Evolutionary conservation across 2,329 filamentous ascomycete genomes (phyloP).

Genomic region (Claviceps sp.): DNA sequence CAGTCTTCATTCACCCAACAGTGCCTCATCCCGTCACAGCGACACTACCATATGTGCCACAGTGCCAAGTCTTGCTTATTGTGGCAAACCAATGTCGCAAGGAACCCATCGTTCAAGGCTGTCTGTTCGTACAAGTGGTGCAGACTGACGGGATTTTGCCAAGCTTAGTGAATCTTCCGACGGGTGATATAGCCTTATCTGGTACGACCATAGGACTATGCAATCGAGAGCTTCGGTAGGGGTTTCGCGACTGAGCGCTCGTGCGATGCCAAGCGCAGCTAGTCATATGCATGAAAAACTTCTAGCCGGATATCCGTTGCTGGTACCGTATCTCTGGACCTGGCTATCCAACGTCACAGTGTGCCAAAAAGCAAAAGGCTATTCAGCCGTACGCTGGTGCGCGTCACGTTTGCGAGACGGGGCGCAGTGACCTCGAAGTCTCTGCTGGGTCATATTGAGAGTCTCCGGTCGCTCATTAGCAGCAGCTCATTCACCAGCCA

Average conservation of each 20-base stretch:
- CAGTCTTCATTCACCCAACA: conserved; percentile 11
- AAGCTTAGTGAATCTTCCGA: conserved; percentile 20
- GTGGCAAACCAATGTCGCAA: conserved; percentile 15
- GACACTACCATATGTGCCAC: conserved; percentile 10
- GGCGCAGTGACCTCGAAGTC: too few species aligned
- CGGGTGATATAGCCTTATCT: conserved; percentile 15
- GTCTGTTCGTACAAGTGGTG: conserved; percentile 15
- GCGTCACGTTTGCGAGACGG: background rate
- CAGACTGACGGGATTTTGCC: conserved; percentile 21
- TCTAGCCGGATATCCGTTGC: background rate
- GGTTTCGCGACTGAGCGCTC: conserved; percentile 13
- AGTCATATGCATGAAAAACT: background rate
- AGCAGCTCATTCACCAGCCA: background rate
- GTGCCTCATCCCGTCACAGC: conserved; percentile 13
- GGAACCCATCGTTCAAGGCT: conserved; percentile 17
- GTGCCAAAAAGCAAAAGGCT: background rate
- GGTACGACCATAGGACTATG: conserved; percentile 20
- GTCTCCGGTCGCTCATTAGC: too few species aligned
- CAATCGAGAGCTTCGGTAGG: conserved; percentile 14
- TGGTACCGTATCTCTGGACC: background rate
- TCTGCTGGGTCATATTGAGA: too few species aligned
- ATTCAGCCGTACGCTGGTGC: background rate
- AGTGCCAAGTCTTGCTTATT: conserved; percentile 11
- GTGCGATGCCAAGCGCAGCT: conserved; percentile 13
- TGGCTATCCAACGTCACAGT: background rate